A percentile compares a stretch with the other conserved stretches of the same genome.
Evolutionary conservation across 2,329 filamentous ascomycete genomes (phyloP).

Genomic region (Aspergillus hiratsukae): DNA sequence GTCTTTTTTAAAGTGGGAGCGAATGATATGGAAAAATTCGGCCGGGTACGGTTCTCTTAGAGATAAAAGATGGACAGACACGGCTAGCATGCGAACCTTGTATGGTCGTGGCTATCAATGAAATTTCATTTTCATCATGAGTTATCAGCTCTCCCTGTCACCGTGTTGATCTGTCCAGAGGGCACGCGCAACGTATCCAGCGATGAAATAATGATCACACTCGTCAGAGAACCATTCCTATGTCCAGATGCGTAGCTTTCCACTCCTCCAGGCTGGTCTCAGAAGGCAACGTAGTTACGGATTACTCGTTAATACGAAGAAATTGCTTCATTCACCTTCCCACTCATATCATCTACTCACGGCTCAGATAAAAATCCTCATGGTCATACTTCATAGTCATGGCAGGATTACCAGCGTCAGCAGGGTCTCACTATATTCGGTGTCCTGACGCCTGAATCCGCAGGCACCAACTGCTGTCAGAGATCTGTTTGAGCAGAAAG

Average conservation of each 20-base stretch:
- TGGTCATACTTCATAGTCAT: neutral
- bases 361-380: neutral
- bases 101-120: constrained; percentile 31
- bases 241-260: neutral
- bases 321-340: neutral
- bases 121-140: constrained; percentile 31
- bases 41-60: constrained; percentile 33
- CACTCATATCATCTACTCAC: neutral
- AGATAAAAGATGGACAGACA: constrained; percentile 30
- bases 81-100: constrained; percentile 25
- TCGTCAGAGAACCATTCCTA: neutral
- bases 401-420: neutral
- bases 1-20: constrained; percentile 31
- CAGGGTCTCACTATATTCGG: too few relatives aligned
- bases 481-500: too few relatives aligned
- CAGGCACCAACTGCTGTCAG: neutral
- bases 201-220: neutral
- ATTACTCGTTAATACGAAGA: neutral
- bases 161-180: neutral
- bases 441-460: neutral
- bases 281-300: neutral
- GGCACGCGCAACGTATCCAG: neutral
- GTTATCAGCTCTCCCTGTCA: constrained; percentile 13
- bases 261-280: neutral
- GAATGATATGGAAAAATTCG: constrained; percentile 32